These are phyloP conservation scores for Lipomyces starkeyi DNA, from an alignment of 805 yeast species.

Conservation along the genomic window DNA sequence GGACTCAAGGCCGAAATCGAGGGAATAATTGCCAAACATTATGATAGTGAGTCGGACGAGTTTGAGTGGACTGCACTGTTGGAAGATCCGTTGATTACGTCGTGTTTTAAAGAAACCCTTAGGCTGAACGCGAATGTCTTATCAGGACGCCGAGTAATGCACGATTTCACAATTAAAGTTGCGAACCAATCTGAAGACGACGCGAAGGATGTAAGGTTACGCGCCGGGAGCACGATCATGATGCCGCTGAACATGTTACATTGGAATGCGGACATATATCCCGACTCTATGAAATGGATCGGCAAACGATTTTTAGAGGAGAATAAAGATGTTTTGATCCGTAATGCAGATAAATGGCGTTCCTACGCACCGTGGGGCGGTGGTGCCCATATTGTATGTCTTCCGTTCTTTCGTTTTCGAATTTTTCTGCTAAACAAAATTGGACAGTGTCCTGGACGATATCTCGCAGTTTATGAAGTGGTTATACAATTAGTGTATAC, in stretches of 20 bases:
- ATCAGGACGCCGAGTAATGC: conserved; percentile 22
- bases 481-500: conserved; percentile 15
- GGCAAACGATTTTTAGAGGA: conserved; percentile 26
- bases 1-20: conserved; percentile 18
- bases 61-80: conserved; percentile 26
- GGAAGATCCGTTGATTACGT: conserved; percentile 20
- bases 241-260: conserved; percentile 23
- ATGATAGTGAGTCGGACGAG: conserved; percentile 17
- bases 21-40: conserved; percentile 14
- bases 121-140: conserved; percentile 21
- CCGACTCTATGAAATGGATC: conserved; percentile 31
- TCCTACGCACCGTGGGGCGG: conserved; percentile 34
- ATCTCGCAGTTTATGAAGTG: conserved; percentile 23
- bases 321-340: conserved; percentile 16
- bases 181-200: conserved; percentile 10
- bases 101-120: conserved; percentile 32
- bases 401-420: background rate
- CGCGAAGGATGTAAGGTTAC: background rate
- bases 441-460: conserved; percentile 29
- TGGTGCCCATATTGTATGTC: conserved; percentile 26
- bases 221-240: background rate
- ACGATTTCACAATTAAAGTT: conserved; percentile 18
- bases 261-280: conserved; percentile 34
- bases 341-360: conserved; percentile 18
- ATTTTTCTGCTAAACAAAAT: background rate